These are phyloP conservation scores for Apiospora phragmitis DNA, from an alignment of 2,329 filamentous ascomycete species.

Conservation along the genomic window DNA sequence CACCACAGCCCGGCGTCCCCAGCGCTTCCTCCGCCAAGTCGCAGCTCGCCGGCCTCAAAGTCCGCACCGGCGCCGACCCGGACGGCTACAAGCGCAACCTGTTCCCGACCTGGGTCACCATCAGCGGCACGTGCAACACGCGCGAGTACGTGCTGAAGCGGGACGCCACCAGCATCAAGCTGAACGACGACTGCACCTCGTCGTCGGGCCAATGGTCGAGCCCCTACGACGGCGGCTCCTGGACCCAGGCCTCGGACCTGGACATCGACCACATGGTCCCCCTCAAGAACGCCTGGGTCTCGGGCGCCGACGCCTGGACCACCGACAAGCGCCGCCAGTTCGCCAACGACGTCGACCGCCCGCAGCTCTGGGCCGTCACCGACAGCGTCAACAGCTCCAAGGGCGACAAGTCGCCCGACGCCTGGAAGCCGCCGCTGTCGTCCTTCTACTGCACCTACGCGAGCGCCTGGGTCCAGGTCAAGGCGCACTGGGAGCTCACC, in stretches of 20 bases:
- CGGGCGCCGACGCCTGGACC: slow-evolving; percentile 72
- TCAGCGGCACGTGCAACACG: slow-evolving; percentile 69
- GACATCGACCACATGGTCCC: slow-evolving; percentile 87
- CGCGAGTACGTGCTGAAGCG: slow-evolving; percentile 71
- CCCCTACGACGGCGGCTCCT: slow-evolving; percentile 73
- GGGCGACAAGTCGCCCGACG: slow-evolving; percentile 71
- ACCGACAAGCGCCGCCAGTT: slow-evolving; percentile 65
- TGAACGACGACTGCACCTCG: slow-evolving; percentile 59
- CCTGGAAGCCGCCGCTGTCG: slow-evolving; percentile 71
- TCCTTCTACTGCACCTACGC: slow-evolving; percentile 79
- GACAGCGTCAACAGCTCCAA: slow-evolving; percentile 74
- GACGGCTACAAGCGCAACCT: slow-evolving; percentile 63
- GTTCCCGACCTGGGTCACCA: slow-evolving; percentile 72
- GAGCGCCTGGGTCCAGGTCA: slow-evolving; percentile 75
- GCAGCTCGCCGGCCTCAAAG: slow-evolving; percentile 59
- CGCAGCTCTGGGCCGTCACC: slow-evolving; percentile 79
- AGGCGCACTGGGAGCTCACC: slow-evolving; percentile 68
- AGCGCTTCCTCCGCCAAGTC: slow-evolving; percentile 55
- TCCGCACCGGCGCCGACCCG: slow-evolving; percentile 54
- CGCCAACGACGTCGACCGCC: slow-evolving; percentile 75
- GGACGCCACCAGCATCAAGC: slow-evolving; percentile 66
- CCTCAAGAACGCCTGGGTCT: slow-evolving; percentile 78
- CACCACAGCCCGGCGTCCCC: slow-evolving; percentile 61
- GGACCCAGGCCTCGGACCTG: slow-evolving; percentile 67
- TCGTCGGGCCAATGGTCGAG: slow-evolving; percentile 67